Percentiles rank a stretch among this genome's conserved stretches.
phyloP scores from a whole-genome alignment of 1,139 yeast genomes.

The Geotrichum siamense region DNA sequence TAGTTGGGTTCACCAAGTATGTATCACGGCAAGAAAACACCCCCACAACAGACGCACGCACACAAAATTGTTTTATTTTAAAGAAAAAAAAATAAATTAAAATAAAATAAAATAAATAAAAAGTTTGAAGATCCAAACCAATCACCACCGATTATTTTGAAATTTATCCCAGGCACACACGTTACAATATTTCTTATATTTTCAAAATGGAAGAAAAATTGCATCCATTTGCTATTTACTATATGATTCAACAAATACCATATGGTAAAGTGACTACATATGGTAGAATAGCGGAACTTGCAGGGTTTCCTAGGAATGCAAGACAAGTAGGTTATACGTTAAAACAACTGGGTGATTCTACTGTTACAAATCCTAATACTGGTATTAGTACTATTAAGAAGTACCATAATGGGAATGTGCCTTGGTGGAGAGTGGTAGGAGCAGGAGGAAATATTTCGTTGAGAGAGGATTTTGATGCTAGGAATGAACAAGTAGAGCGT shows the following conservation, averaged over 20 bases:
- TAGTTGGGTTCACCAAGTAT: too few relatives aligned
- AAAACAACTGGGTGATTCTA: conserved; percentile 39
- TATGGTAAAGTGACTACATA: conserved; percentile 61
- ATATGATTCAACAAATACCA: conserved; percentile 49
- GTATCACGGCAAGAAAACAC: too few relatives aligned
- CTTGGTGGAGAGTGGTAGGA: conserved; percentile 77
- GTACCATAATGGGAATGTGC: conserved; percentile 40
- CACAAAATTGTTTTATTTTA: too few relatives aligned
- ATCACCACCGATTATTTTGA: too few relatives aligned
- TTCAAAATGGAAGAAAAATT: conserved; percentile 53
- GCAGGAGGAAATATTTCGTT: conserved; percentile 57
- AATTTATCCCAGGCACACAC: too few relatives aligned
- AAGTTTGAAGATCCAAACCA: too few relatives aligned
- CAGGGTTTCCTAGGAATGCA: conserved; percentile 57
- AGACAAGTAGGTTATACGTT: conserved; percentile 69
- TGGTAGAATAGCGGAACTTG: conserved; percentile 56
- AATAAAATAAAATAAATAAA: too few relatives aligned
- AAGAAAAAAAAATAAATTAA: too few relatives aligned
- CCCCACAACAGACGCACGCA: too few relatives aligned
- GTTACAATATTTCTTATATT: too few relatives aligned
- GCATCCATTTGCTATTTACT: conserved; percentile 56
- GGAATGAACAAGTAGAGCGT: conserved; percentile 42
- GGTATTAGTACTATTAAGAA: conserved; percentile 19
- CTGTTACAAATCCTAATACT: conserved; percentile 23
- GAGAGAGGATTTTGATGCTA: conserved; percentile 41